Percentiles rank a stretch among this genome's conserved stretches.
These are phyloP conservation scores for Pichia deserticola DNA, from an alignment of 805 yeast species.

Conservation along the genomic window DNA sequence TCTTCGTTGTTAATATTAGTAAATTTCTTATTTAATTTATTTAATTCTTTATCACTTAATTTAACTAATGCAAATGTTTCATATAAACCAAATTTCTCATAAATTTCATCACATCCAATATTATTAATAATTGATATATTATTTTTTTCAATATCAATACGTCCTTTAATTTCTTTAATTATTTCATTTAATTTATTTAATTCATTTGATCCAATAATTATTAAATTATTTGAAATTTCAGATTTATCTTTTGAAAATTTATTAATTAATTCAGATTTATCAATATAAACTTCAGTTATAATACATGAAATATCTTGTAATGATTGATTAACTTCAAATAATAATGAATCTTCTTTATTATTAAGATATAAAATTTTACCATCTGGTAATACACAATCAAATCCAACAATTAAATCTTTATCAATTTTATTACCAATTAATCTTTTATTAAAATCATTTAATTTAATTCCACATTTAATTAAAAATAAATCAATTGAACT, in stretches of 20 bases:
- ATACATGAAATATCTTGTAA: slow-evolving; percentile 13
- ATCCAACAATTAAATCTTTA: slow-evolving; percentile 5
- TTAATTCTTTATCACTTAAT: not conserved
- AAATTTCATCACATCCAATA: slow-evolving; percentile 3
- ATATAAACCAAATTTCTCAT: slow-evolving; percentile 6
- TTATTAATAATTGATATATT: slow-evolving; percentile 13
- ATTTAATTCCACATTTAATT: slow-evolving; percentile 14
- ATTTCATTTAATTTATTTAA: slow-evolving; percentile 11
- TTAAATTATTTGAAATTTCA: slow-evolving; percentile 2
- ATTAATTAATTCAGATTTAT: not conserved
- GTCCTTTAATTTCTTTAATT: slow-evolving; percentile 14
- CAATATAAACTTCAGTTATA: slow-evolving; percentile 12
- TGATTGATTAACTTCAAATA: slow-evolving; percentile 12
- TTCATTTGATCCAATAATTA: slow-evolving; percentile 16
- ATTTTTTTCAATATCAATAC: slow-evolving; percentile 6
- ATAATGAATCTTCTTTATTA: slow-evolving; percentile 1
- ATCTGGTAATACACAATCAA: slow-evolving; percentile 24
- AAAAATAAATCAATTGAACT: slow-evolving; percentile 16
- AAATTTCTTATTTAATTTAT: slow-evolving; percentile 4
- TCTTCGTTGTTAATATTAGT: not conserved
- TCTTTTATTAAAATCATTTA: not conserved
- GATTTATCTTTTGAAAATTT: not conserved
- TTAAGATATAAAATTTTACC: slow-evolving; percentile 15
- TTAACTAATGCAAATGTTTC: slow-evolving; percentile 12
- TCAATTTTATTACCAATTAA: slow-evolving; percentile 12